These are phyloP conservation scores for Lagerstroemia fauriei DNA, from an alignment of 441 rosid genomes.

Conservation along the genomic window DNA sequence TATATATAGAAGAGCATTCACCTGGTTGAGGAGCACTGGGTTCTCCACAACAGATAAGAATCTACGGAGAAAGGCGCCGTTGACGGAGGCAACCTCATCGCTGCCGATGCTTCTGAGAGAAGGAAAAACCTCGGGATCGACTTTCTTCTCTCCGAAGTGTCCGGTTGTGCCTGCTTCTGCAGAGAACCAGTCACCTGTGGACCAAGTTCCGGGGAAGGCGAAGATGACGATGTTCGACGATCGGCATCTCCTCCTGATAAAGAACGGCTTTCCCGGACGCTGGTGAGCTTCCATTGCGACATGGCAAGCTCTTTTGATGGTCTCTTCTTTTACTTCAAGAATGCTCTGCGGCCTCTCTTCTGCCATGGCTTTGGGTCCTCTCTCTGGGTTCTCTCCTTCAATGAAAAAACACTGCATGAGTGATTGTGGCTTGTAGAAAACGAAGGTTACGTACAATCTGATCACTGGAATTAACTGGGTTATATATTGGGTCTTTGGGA, in stretches of 20 bases:
- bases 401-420: too few species aligned
- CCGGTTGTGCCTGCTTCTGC: not conserved
- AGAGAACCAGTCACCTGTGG: not conserved
- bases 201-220: slow-evolving; percentile 23
- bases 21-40: not conserved
- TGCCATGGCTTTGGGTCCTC: not conserved
- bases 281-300: slow-evolving; percentile 16
- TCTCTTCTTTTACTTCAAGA: slow-evolving; percentile 5
- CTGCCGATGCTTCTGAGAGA: slow-evolving; percentile 25
- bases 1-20: not conserved
- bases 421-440: too few species aligned
- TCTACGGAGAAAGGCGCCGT: slow-evolving; percentile 1
- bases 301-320: slow-evolving; percentile 27
- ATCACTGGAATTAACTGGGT: too few species aligned
- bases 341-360: not conserved
- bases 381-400: slow-evolving; percentile 28
- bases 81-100: slow-evolving; percentile 16
- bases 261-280: not conserved
- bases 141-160: slow-evolving; percentile 15
- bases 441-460: too few species aligned
- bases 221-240: not conserved
- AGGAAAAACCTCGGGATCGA: slow-evolving; percentile 11
- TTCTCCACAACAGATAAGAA: not conserved
- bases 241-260: not conserved
- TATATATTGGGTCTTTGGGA: too few species aligned